These are phyloP conservation scores for Eucalyptus coolabah DNA, from an alignment of 345 rosid genomes.

Conservation along the genomic window DNA sequence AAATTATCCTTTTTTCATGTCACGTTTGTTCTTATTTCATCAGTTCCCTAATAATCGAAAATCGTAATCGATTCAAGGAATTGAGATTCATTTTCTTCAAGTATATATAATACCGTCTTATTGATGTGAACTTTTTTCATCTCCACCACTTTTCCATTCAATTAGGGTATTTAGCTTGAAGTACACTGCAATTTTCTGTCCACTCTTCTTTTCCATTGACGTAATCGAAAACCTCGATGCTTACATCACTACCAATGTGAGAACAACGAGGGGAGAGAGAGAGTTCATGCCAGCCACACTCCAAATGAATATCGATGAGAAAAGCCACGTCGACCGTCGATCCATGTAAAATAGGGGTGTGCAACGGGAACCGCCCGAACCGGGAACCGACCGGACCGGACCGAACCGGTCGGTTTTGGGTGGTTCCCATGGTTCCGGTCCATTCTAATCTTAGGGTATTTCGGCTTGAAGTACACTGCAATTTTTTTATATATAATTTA, in stretches of 20 bases:
- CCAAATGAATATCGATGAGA: background rate
- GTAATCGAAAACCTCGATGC: background rate
- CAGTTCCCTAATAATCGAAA: background rate
- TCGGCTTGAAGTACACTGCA: too few relatives aligned
- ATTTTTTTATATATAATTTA: too few relatives aligned
- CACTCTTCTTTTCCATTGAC: background rate
- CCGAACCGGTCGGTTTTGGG: too few relatives aligned
- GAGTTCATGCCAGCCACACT: background rate
- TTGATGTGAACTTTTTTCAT: background rate
- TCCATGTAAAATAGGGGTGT: background rate
- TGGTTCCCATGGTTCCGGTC: too few relatives aligned
- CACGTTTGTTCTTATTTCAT: background rate
- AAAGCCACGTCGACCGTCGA: background rate
- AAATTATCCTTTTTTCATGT: background rate
- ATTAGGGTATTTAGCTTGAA: background rate
- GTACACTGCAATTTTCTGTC: background rate
- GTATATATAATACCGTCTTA: background rate
- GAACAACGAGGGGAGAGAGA: background rate
- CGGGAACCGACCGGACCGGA: too few relatives aligned
- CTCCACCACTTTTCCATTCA: background rate
- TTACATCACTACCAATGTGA: background rate
- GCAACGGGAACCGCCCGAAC: too few relatives aligned
- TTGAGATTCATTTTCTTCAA: too few relatives aligned
- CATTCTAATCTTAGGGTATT: too few relatives aligned
- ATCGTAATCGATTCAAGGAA: too few relatives aligned